Evolutionary conservation across 176 grass and related monocot species (phyloP).

Genomic region (Ensete glaucum): DNA sequence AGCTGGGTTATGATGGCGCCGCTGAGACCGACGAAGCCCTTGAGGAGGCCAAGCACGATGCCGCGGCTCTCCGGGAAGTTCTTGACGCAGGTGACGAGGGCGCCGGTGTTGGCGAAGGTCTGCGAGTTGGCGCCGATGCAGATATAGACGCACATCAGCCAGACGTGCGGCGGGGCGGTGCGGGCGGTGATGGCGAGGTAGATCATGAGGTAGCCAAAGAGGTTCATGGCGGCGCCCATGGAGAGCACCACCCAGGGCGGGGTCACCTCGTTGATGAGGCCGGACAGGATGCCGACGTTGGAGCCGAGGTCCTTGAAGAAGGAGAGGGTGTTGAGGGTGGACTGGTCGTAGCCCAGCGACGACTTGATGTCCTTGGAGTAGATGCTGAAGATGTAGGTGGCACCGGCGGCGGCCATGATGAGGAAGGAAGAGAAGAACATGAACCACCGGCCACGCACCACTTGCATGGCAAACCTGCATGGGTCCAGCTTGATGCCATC

Average conservation of each 20-base stretch:
- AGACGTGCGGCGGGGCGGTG: constrained; percentile 28
- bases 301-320: constrained; percentile 62
- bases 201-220: constrained; percentile 64
- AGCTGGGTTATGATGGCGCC: constrained; percentile 29
- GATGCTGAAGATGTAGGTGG: constrained; percentile 61
- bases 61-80: constrained; percentile 80
- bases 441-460: constrained; percentile 57
- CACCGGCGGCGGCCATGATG: constrained; percentile 51
- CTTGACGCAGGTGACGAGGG: constrained; percentile 64
- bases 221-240: constrained; percentile 58
- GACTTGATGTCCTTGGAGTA: constrained; percentile 67
- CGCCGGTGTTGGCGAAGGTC: constrained; percentile 67
- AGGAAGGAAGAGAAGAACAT: constrained; percentile 63
- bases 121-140: constrained; percentile 63
- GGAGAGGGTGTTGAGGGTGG: constrained; percentile 58
- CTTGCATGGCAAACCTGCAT: constrained; percentile 33
- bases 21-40: constrained; percentile 30
- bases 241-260: constrained; percentile 64
- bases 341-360: constrained; percentile 47
- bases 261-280: constrained; percentile 69
- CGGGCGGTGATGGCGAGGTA: constrained; percentile 66
- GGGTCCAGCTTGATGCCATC: constrained; percentile 11
- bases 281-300: constrained; percentile 56
- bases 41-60: constrained; percentile 48
- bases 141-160: constrained; percentile 76